phyloP scores from a whole-genome alignment of 2,329 filamentous ascomycete species.

The Colletotrichum karsti region DNA sequence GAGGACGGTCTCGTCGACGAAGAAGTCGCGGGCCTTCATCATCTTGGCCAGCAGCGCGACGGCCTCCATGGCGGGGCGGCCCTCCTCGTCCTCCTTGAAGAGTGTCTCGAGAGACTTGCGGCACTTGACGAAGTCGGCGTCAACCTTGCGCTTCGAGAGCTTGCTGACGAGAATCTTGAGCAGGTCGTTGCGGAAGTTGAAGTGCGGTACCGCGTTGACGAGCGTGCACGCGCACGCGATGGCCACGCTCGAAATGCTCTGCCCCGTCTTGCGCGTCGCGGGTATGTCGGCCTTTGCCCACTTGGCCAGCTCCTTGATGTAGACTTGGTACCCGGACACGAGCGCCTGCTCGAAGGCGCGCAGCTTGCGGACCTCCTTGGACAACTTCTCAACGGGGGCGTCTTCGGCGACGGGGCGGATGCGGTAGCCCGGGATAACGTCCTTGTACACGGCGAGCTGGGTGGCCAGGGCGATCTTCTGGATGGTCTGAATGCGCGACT shows the following conservation, averaged over 20 bases:
- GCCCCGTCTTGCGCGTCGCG: slow-evolving; percentile 46
- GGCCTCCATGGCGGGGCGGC: slow-evolving; percentile 85
- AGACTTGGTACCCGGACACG: slow-evolving; percentile 84
- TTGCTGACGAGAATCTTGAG: slow-evolving; percentile 88
- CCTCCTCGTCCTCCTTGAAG: slow-evolving; percentile 89
- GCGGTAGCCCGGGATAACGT: slow-evolving; percentile 94
- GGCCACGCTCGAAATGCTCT: slow-evolving; percentile 75
- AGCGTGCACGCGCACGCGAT: slow-evolving; percentile 87
- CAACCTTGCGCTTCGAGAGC: slow-evolving; percentile 76
- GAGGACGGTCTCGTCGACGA: slow-evolving; percentile 83
- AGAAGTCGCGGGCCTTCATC: slow-evolving; percentile 89
- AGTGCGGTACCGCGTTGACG: slow-evolving; percentile 86
- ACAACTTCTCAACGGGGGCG: slow-evolving; percentile 79
- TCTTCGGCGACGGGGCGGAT: slow-evolving; percentile 86
- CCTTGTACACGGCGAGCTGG: slow-evolving; percentile 91
- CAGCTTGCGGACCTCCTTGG: slow-evolving; percentile 87
- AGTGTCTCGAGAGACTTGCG: slow-evolving; percentile 81
- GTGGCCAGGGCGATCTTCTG: slow-evolving; percentile 88
- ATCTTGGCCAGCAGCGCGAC: slow-evolving; percentile 89
- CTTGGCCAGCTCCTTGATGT: slow-evolving; percentile 78
- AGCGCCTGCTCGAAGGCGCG: slow-evolving; percentile 89
- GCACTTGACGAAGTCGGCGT: slow-evolving; percentile 81
- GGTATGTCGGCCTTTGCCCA: slow-evolving; percentile 67
- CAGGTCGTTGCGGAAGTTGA: slow-evolving; percentile 93
- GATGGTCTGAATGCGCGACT: slow-evolving; percentile 75